Percentiles rank a stretch among this genome's conserved stretches.
Conservation (phyloP, 495 filamentous ascomycete genomes). For the Aspergillus cavernicola region DNA sequence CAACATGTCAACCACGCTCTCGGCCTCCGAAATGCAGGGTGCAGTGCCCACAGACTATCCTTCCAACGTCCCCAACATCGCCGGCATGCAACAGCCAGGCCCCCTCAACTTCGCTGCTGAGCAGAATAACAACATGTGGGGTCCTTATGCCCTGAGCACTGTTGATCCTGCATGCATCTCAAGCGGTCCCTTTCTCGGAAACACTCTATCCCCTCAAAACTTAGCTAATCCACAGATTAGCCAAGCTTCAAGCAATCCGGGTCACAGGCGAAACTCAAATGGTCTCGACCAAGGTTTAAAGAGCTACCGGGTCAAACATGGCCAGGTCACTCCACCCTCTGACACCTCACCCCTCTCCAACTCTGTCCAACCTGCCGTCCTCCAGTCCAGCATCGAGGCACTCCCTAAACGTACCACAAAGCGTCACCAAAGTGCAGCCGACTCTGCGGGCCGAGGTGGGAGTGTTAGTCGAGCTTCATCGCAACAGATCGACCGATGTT, state of each 20-base stretch:
- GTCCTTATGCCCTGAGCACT: background rate
- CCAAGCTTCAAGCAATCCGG: background rate
- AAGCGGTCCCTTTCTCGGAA: background rate
- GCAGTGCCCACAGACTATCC: background rate
- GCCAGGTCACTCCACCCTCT: slow-evolving; percentile 42
- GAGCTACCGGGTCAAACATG: slow-evolving; percentile 39
- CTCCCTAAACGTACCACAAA: background rate
- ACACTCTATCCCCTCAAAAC: background rate
- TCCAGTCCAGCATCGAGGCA: slow-evolving; percentile 1
- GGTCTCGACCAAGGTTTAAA: slow-evolving; percentile 28
- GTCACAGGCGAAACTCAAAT: slow-evolving; percentile 5
- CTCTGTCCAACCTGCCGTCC: background rate
- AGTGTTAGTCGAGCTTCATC: background rate
- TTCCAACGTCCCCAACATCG: background rate
- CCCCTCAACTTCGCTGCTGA: background rate
- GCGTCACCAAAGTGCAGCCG: background rate
- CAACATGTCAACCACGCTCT: background rate
- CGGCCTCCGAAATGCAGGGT: background rate
- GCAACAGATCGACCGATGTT: background rate
- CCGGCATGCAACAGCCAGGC: background rate
- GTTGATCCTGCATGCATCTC: background rate
- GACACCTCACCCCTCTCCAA: background rate
- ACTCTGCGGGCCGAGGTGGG: background rate
- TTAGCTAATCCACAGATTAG: background rate
- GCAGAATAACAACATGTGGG: background rate